These are phyloP conservation scores for Panellus pusillus DNA, from an alignment of 768 basidiomycete species.

Conservation along the genomic window DNA sequence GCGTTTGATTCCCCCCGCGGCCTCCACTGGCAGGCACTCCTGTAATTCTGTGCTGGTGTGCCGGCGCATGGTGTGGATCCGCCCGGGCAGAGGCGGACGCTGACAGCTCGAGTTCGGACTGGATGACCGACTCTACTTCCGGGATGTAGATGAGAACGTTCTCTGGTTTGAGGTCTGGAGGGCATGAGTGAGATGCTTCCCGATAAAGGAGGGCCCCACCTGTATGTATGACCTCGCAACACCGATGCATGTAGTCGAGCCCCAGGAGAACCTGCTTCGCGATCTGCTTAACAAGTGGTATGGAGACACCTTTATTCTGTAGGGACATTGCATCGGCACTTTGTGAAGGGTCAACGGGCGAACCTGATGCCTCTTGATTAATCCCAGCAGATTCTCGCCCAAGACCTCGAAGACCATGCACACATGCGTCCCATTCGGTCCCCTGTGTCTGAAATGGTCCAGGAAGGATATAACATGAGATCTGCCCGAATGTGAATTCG, in stretches of 20 bases:
- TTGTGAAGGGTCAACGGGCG: neutral
- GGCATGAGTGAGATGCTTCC: neutral
- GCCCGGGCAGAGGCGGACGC: conserved; percentile 33
- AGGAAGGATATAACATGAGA: conserved; percentile 98
- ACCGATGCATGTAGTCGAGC: conserved; percentile 96
- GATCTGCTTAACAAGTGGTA: conserved; percentile 91
- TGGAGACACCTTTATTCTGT: conserved; percentile 91
- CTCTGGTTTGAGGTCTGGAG: conserved; percentile 89
- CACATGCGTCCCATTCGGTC: conserved; percentile 95
- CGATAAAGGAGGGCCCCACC: conserved; percentile 39
- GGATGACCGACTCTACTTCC: conserved; percentile 91
- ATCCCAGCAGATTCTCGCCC: conserved; percentile 92
- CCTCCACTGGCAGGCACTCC: conserved; percentile 89
- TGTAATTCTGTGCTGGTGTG: conserved; percentile 55
- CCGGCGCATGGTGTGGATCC: conserved; percentile 16
- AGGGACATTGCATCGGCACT: neutral
- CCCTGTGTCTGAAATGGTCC: conserved; percentile 95
- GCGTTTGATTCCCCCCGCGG: conserved; percentile 94
- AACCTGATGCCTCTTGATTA: conserved; percentile 92
- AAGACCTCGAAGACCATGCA: conserved; percentile 99
- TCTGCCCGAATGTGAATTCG: conserved; percentile 72
- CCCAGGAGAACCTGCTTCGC: conserved; percentile 95
- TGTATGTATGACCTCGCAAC: conserved; percentile 96
- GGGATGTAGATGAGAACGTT: conserved; percentile 97
- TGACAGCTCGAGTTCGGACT: conserved; percentile 62